These are phyloP conservation scores for Lactarius deliciosus DNA, from an alignment of 768 basidiomycete species.

Conservation along the genomic window DNA sequence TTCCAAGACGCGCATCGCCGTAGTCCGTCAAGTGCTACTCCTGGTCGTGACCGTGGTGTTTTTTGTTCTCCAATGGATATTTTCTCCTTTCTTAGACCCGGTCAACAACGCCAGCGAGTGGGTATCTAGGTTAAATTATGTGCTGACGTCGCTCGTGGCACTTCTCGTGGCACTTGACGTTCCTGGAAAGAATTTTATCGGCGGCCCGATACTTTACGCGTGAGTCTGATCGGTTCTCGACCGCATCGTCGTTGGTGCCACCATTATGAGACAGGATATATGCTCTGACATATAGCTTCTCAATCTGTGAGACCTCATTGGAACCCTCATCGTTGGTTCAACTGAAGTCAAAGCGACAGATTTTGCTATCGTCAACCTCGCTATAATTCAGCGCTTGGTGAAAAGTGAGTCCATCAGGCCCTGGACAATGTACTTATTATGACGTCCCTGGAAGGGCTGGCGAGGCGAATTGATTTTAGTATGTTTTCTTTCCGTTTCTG, in stretches of 20 bases:
- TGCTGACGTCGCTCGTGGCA: slow-evolving; percentile 61
- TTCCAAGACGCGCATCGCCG: slow-evolving; percentile 48
- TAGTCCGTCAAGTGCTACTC: slow-evolving; percentile 62
- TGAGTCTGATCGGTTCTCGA: slow-evolving; percentile 37
- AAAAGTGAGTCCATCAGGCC: slow-evolving; percentile 50
- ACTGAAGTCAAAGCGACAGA: slow-evolving; percentile 41
- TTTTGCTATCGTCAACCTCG: slow-evolving; percentile 59
- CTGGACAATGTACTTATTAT: neutral
- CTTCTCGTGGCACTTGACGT: slow-evolving; percentile 60
- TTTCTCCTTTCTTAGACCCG: slow-evolving; percentile 66
- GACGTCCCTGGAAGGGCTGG: slow-evolving; percentile 43
- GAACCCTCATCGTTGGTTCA: slow-evolving; percentile 13
- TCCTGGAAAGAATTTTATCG: slow-evolving; percentile 52
- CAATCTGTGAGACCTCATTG: slow-evolving; percentile 48
- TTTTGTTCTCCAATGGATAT: slow-evolving; percentile 59
- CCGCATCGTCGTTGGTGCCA: neutral
- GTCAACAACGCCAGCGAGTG: slow-evolving; percentile 76
- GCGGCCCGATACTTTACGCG: slow-evolving; percentile 65
- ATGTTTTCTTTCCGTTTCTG: slow-evolving; percentile 32
- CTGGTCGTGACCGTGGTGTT: slow-evolving; percentile 56
- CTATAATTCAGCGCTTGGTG: slow-evolving; percentile 51
- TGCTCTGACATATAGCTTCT: slow-evolving; percentile 63
- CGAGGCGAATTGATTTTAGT: slow-evolving; percentile 75
- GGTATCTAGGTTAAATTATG: slow-evolving; percentile 68
- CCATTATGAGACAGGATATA: slow-evolving; percentile 43